A percentile compares a stretch with the other conserved stretches of the same genome.
Conservation (phyloP, 1,139 yeast species). For the Komagataea norvegica region DNA sequence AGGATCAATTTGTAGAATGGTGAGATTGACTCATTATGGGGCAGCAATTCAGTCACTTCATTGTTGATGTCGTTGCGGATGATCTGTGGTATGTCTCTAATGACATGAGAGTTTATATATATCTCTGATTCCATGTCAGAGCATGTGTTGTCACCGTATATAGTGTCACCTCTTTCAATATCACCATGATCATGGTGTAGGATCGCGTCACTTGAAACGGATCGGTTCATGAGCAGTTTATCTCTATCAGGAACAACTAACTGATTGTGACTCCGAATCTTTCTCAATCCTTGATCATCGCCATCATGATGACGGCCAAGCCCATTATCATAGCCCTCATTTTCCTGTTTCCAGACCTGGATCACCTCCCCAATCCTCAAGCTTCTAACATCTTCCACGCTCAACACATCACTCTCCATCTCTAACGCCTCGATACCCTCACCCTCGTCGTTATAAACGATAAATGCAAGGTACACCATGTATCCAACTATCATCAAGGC, state of each 20-base stretch:
- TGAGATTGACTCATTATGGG: background rate
- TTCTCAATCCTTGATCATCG: constrained; percentile 3
- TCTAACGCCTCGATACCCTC: constrained; percentile 13
- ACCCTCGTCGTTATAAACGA: constrained; percentile 22
- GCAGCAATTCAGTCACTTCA: background rate
- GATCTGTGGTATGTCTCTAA: background rate
- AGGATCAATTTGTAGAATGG: background rate
- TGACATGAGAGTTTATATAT: background rate
- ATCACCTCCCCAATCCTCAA: constrained; percentile 1
- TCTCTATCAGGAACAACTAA: background rate
- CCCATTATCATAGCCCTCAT: constrained; percentile 3
- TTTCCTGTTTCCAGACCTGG: background rate
- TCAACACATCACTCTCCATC: background rate
- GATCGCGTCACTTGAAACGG: background rate
- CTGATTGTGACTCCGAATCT: background rate
- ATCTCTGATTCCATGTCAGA: too few species aligned
- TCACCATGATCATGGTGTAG: background rate
- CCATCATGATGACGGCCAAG: too few species aligned
- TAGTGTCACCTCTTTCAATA: background rate
- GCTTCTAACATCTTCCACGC: constrained; percentile 3
- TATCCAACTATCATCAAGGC: constrained; percentile 39
- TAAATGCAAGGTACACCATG: constrained; percentile 33
- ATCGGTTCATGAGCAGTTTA: background rate
- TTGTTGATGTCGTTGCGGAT: background rate
- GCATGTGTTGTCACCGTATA: too few species aligned